Base-by-base conservation (phyloP, 1,284 basidiomycete species). In the Ceratobasidium sp. region DNA sequence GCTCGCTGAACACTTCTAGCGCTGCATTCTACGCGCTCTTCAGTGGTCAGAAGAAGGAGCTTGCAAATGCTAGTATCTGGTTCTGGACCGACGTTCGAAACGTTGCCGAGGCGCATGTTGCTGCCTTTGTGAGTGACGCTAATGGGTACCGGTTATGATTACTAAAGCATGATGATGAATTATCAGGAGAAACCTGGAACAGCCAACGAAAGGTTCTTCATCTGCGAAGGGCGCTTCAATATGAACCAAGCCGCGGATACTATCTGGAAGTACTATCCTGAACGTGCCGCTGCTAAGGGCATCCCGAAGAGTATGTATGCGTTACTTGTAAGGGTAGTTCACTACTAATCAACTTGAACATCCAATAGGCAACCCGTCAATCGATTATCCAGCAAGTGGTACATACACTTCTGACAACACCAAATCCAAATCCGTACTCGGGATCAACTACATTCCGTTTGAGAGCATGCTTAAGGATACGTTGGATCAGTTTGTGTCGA, bases 261-360 rank as follows among this genome's bases (percentile, higher is more conserved):
- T 54, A 77, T 77, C 38, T 80, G 78, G 80, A 73, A 77, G 65
- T 62, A 79, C 46, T 78, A 74, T 42, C 73, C 79, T 33, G 79
- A 78, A 13, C 67, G 78, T 46, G 79, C 77, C n/a, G 26, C 46
- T 17, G 78, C 71, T 13, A 77, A 79, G 48, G 48, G 52, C 1
- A 33, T 80, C 12, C 50, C 76, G 3, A 78, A 78, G 64, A 69
- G 79, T 75, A 46, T 6, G 62, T 33, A 33, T 33, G 33, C 33
- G 33, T 4, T 33, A 33, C 33, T 33, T 33, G 33, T 33, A 33
- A 33, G 33, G 33, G 33, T 33, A 33, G 33, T 33, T 33, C 33
- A n/a, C 52, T 26, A 33, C n/a, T 50, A 33, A 57, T 38, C n/a
- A 74, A 6, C n/a, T 2, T 2, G 2, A 23, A 1, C 1, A 1